Evolutionary conservation across 306 rosid species (phyloP).

Genomic region (Oemleria cerasiformis): DNA sequence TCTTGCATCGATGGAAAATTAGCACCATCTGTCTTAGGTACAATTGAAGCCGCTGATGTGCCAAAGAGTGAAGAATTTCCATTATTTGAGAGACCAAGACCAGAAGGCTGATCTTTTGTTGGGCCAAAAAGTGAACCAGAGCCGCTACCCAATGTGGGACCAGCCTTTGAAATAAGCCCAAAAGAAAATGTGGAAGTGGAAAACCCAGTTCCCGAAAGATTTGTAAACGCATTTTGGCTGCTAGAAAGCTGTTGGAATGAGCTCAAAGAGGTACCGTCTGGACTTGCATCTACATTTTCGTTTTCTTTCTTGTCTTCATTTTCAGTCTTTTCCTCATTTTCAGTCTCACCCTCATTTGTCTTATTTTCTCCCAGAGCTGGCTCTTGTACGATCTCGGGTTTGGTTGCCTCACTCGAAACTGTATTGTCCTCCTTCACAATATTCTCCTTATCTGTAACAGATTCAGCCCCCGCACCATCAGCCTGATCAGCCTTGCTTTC

Average conservation of each 20-base stretch:
- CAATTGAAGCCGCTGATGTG: slow-evolving; percentile 41
- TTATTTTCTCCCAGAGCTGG: slow-evolving; percentile 22
- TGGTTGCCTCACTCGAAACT: slow-evolving; percentile 21
- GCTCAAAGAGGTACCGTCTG: slow-evolving; percentile 56
- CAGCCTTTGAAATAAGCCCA: slow-evolving; percentile 57
- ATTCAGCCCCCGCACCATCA: slow-evolving; percentile 31
- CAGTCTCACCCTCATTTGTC: slow-evolving; percentile 12
- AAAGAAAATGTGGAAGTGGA: slow-evolving; percentile 77
- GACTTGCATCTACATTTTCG: slow-evolving; percentile 45
- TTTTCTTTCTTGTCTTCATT: slow-evolving; percentile 45
- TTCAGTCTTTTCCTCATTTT: slow-evolving; percentile 28
- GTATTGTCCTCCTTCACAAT: slow-evolving; percentile 27
- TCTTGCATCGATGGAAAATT: slow-evolving; percentile 63
- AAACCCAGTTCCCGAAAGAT: slow-evolving; percentile 88
- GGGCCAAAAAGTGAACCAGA: slow-evolving; percentile 50
- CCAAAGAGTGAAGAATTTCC: slow-evolving; percentile 70
- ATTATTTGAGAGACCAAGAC: slow-evolving; percentile 62
- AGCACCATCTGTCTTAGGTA: slow-evolving; percentile 60
- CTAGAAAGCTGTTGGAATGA: slow-evolving; percentile 89
- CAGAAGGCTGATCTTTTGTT: slow-evolving; percentile 51
- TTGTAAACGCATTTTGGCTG: slow-evolving; percentile 93
- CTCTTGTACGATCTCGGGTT: slow-evolving; percentile 32
- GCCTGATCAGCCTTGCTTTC: slow-evolving; percentile 34
- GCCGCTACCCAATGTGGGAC: slow-evolving; percentile 38
- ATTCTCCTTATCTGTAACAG: slow-evolving; percentile 32